Evolutionary conservation across 176 grass and related monocot genomes (phyloP), one percentile per base, ranked within the genome.

Genomic region (Cocos nucifera): DNA sequence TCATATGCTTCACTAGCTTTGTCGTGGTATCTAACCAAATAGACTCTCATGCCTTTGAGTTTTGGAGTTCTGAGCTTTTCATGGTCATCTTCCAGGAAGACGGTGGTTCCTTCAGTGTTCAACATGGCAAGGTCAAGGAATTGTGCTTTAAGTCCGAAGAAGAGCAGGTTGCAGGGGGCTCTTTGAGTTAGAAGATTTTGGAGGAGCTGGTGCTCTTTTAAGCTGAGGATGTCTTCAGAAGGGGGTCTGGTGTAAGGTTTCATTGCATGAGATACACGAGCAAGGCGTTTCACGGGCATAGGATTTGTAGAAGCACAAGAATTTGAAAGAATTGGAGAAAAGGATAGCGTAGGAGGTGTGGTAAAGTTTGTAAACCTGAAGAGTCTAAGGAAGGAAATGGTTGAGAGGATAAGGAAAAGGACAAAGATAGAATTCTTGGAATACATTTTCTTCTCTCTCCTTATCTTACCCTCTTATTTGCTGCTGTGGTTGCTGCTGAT

Each of bases 381-480:
- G 12, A 82, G 29, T 17, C 68, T 71, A 39, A 82, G 65, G 49
- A 82, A 67, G 49, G 79, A 58, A 26, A 82, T 67, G 59, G 62
- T 51, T 48, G 79, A 76, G 56, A 76, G 72, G 23, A 53, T 57
- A 29, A 77, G 19, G 15, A 77, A 54, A 18, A 77, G n/a, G 51
- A 82, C 49, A 28, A 67, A 57, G 61, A 72, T 26, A 19, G 71
- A 4, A 53, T 65, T 82, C 70, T 82, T 82, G 4, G 30, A 54
- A 59, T 44, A 14, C 35, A 44, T 44, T 44, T 44, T 44, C 35
- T 14, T 44, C 35, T 44, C 35, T 44, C 12, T 44, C 10, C 35
- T 44, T 8, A 23, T 44, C 35, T 14, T 44, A 44, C 35, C 2
- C 35, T 44, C 7, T 44, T 12, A 44, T 14, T 44, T 44, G 10